Percentiles rank a stretch among this genome's conserved stretches.
Evolutionary conservation across 306 rosid species (phyloP).

Genomic region (Vicia sativa): DNA sequence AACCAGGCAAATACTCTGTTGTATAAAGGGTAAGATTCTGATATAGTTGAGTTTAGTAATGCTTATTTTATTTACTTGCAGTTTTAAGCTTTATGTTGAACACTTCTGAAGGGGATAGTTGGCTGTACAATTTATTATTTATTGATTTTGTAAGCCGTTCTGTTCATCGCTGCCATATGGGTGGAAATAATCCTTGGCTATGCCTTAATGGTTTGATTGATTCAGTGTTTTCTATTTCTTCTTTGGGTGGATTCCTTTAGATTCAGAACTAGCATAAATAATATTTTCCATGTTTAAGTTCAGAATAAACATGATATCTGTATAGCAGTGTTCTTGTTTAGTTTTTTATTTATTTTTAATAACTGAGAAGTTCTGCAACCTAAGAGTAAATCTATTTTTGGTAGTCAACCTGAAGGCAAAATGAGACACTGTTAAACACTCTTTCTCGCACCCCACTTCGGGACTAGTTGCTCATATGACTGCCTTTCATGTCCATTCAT

Average conservation of each 20-base stretch:
- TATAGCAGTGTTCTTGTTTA: constrained; percentile 23
- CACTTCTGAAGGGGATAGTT: neutral
- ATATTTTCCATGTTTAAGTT: constrained; percentile 13
- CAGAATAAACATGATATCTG: constrained; percentile 25
- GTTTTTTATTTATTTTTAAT: neutral
- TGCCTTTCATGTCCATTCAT: constrained; percentile 32
- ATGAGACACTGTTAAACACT: constrained; percentile 38
- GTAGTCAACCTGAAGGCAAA: constrained; percentile 36
- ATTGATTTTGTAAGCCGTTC: neutral
- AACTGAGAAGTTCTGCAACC: constrained; percentile 30
- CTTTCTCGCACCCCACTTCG: constrained; percentile 32
- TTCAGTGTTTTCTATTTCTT: constrained; percentile 10
- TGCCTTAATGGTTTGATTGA: constrained; percentile 9
- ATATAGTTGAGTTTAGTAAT: constrained; percentile 31
- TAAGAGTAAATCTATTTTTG: constrained; percentile 37
- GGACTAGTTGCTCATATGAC: constrained; percentile 36
- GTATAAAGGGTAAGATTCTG: constrained; percentile 59
- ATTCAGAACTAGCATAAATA: constrained; percentile 20
- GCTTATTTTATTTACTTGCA: constrained; percentile 17
- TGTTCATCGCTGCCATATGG: neutral
- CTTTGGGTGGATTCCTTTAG: constrained; percentile 11
- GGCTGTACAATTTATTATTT: neutral
- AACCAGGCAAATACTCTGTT: constrained; percentile 93
- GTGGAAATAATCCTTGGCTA: constrained; percentile 7
- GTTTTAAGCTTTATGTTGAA: constrained; percentile 12